Percentiles rank a stretch among this genome's conserved stretches.
Evolutionary conservation across 129 eudicot species (phyloP).

Genomic region (Solidago caesia): DNA sequence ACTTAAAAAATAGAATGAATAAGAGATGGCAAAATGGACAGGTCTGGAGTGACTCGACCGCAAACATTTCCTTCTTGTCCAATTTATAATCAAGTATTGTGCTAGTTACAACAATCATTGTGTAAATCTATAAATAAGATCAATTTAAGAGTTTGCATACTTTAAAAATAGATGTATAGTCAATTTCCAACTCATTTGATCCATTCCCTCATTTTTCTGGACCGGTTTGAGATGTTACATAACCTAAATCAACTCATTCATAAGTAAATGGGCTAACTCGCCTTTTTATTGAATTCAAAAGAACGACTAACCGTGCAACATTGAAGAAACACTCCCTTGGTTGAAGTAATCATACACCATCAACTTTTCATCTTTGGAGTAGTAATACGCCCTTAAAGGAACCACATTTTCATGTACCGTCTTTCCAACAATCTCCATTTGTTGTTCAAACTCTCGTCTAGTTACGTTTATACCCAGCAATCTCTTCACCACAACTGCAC

Average conservation of each 20-base stretch:
- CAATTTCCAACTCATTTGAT: neutral
- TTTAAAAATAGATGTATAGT: neutral
- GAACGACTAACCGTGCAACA: constrained; percentile 76
- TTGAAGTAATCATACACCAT: constrained; percentile 79
- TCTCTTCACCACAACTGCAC: constrained; percentile 82
- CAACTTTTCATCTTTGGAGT: constrained; percentile 94
- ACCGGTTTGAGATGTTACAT: neutral
- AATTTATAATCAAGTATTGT: neutral
- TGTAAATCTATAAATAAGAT: neutral
- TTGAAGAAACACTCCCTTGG: constrained; percentile 70
- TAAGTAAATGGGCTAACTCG: neutral
- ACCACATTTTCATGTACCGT: constrained; percentile 74
- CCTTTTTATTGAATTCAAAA: neutral
- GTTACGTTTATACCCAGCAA: constrained; percentile 58
- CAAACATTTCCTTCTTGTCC: neutral
- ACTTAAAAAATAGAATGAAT: neutral
- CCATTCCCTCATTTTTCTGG: neutral
- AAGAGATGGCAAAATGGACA: neutral
- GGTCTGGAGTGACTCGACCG: neutral
- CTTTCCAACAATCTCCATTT: constrained; percentile 82
- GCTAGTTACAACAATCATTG: neutral
- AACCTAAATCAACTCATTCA: neutral
- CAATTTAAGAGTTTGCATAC: neutral
- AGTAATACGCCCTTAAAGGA: constrained; percentile 83
- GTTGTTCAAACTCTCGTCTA: constrained; percentile 83